Evolutionary conservation across 257 asterid genomes (phyloP).

Genomic region (Ilex aquifolium): DNA sequence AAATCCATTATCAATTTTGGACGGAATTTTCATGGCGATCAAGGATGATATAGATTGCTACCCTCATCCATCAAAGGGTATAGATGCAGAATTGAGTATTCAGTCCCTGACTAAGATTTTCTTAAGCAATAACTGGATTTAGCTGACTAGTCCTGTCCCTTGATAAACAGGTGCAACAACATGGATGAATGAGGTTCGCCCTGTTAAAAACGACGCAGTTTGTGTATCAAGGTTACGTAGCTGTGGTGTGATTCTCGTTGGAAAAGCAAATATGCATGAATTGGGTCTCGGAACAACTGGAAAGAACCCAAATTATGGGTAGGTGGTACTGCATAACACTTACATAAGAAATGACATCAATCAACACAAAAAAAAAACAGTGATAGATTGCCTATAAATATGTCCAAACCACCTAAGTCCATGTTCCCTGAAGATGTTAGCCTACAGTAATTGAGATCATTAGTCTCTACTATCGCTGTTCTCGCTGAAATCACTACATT

Average conservation of each 20-base stretch:
- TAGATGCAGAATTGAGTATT: conserved; percentile 8
- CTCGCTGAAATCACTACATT: too few relatives aligned
- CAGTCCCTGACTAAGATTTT: neutral
- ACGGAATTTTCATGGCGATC: conserved; percentile 89
- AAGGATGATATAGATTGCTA: conserved; percentile 94
- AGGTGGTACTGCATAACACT: conserved; percentile 16
- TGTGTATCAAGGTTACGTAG: conserved; percentile 72
- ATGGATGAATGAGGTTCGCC: conserved; percentile 74
- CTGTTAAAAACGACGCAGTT: conserved; percentile 66
- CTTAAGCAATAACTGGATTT: conserved; percentile 1
- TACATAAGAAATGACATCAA: too few relatives aligned
- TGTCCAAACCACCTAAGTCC: too few relatives aligned
- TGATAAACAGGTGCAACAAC: conserved; percentile 72
- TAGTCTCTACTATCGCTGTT: too few relatives aligned
- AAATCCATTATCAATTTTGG: conserved; percentile 72
- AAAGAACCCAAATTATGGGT: conserved; percentile 95
- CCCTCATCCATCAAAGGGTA: conserved; percentile 87
- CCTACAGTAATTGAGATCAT: too few relatives aligned
- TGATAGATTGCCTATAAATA: neutral
- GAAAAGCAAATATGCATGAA: conserved; percentile 99
- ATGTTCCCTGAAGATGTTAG: too few relatives aligned
- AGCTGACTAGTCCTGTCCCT: conserved; percentile 11
- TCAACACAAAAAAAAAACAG: neutral
- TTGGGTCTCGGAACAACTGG: conserved; percentile 95
- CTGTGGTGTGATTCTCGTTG: conserved; percentile 89